A percentile compares a stretch with the other conserved stretches of the same genome.
Evolutionary conservation across 176 grass and related monocot species (phyloP).

Genomic region (Musa troglodytarum): DNA sequence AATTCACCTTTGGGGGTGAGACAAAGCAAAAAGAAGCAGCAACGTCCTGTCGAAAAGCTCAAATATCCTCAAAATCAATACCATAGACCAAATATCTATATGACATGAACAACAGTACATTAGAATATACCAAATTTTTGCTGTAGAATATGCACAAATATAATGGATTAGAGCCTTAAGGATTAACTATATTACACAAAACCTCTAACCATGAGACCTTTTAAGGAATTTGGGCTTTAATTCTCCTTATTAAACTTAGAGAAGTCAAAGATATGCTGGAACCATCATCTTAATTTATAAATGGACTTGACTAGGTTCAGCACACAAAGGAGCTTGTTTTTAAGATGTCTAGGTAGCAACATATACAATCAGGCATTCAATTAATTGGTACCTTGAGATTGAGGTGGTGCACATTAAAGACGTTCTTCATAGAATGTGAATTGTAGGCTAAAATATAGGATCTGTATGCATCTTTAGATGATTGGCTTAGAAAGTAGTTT

Average conservation of each 20-base stretch:
- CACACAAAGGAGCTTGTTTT: not conserved
- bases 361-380: not conserved
- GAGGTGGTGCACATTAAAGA: constrained; percentile 87
- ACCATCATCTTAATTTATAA: no score
- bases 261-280: no score
- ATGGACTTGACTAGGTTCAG: no score
- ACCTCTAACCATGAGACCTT: no score
- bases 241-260: no score
- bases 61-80: not conserved
- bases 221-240: no score
- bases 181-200: no score
- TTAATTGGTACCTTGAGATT: constrained; percentile 61
- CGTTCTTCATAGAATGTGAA: constrained; percentile 88
- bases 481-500: constrained; percentile 82
- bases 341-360: not conserved
- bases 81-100: constrained; percentile 3
- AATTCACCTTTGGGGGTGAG: constrained; percentile 70
- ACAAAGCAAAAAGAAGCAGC: constrained; percentile 77
- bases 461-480: constrained; percentile 89
- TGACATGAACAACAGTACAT: no score
- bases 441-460: constrained; percentile 82
- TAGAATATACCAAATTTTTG: no score
- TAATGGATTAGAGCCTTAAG: no score
- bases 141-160: no score
- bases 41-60: constrained; percentile 41